Percentiles rank a stretch among this genome's conserved stretches.
Evolutionary conservation across 768 basidiomycete genomes (phyloP).

Genomic region (Mycena crocata): DNA sequence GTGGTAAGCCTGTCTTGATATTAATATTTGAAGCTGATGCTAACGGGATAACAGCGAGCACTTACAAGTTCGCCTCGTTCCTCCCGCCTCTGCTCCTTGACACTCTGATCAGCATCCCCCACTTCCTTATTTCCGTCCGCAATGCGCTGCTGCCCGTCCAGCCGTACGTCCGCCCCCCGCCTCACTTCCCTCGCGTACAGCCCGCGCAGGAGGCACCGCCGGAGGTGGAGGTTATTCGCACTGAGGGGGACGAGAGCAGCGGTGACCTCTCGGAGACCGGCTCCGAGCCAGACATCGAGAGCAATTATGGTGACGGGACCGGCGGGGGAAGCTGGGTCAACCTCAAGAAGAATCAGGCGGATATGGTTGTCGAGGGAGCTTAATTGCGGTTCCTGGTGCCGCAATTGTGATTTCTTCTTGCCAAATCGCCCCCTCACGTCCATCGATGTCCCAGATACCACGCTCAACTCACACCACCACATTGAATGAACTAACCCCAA

Average conservation of each 20-base stretch:
- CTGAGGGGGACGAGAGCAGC: constrained; percentile 22
- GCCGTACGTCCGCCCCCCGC: constrained; percentile 53
- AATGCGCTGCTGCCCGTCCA: constrained; percentile 68
- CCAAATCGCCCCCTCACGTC: too few species aligned
- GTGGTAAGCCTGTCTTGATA: constrained; percentile 62
- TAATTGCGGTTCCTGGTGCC: too few species aligned
- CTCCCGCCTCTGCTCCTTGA: constrained; percentile 77
- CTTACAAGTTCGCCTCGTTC: constrained; percentile 76
- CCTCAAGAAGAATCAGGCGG: constrained; percentile 49
- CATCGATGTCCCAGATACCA: too few species aligned
- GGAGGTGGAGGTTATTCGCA: constrained; percentile 19
- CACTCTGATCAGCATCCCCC: constrained; percentile 72
- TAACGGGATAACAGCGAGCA: constrained; percentile 61
- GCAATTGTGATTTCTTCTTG: too few species aligned
- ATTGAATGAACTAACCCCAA: too few species aligned
- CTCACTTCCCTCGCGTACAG: constrained; percentile 43
- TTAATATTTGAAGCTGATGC: constrained; percentile 4
- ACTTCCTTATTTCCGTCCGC: constrained; percentile 69
- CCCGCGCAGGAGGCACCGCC: constrained; percentile 28
- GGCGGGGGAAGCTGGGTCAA: constrained; percentile 78
- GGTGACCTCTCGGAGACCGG: constrained; percentile 53
- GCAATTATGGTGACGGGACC: constrained; percentile 67
- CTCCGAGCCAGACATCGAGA: constrained; percentile 79
- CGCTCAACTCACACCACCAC: too few species aligned
- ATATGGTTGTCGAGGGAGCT: neutral